These are phyloP conservation scores for Trematosphaeria pertusa DNA, from an alignment of 2,329 filamentous ascomycete genomes.

Conservation along the genomic window DNA sequence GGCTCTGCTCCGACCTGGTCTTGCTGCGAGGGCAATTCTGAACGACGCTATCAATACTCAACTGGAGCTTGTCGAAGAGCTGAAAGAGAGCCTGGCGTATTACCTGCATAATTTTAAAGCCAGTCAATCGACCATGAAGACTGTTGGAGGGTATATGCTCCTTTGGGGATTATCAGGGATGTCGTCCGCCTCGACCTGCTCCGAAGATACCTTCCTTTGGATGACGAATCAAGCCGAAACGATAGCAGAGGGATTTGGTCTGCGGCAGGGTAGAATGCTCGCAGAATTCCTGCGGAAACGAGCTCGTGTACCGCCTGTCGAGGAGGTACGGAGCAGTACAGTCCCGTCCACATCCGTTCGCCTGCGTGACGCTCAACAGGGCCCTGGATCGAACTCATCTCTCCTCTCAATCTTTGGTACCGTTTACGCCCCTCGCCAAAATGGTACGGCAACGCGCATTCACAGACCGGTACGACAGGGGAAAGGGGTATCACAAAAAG, in stretches of 20 bases:
- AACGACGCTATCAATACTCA: conserved; percentile 8
- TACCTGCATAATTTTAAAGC: conserved; percentile 13
- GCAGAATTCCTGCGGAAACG: conserved; percentile 13
- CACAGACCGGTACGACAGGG: too few species aligned
- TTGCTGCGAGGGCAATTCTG: neutral
- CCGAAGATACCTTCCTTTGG: conserved; percentile 12
- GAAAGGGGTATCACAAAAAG: too few species aligned
- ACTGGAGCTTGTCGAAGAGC: conserved; percentile 5
- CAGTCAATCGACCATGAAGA: conserved; percentile 7
- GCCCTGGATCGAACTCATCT: too few species aligned
- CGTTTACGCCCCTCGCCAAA: too few species aligned
- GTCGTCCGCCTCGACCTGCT: conserved; percentile 2
- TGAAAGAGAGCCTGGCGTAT: conserved; percentile 14
- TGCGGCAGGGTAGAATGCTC: conserved; percentile 20
- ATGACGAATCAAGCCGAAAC: conserved; percentile 12
- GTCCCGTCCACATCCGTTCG: too few species aligned
- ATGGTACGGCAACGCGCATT: too few species aligned
- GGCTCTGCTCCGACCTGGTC: neutral
- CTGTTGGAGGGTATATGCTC: conserved; percentile 14
- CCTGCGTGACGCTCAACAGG: too few species aligned
- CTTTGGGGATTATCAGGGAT: conserved; percentile 24
- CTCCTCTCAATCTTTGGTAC: too few species aligned
- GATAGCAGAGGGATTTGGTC: conserved; percentile 19
- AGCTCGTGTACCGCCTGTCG: too few species aligned
- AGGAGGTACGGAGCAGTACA: too few species aligned